Evolutionary conservation across 2,329 filamentous ascomycete genomes (phyloP), one percentile per base, ranked within the genome.

Genomic region (Botrytis fabae): DNA sequence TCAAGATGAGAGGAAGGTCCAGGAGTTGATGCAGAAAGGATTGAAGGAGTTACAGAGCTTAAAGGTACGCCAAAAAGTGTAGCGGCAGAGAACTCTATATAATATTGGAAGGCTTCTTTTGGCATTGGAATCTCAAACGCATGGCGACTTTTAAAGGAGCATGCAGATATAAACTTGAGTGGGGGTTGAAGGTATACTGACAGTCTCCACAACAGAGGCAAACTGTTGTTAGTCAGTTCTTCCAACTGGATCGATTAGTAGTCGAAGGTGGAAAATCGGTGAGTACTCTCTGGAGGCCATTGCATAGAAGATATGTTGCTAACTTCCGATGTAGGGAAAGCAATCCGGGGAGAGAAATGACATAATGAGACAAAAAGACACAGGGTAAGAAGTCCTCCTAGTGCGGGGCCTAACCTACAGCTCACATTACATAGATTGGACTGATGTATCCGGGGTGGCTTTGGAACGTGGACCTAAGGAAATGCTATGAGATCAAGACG

Each of bases 141-240:
- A 18, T 57, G 35, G 46, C 16, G 35, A 20, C 10, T 18, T 46
- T 25, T 46, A 12, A 14, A 71, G 59, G 54, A 38, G 10, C 38
- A 69, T 59, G 44, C 48, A 12, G 68, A 57, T 57, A 70, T 32
- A 25, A 22, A 18, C 46, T 54, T 48, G 51, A 69, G 48, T 42
- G 46, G 54, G 35, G 64, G 16, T 38, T 28, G 28, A 28, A 46
- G 62, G 25, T 46, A 72, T 16, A 48, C 78, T 78, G 71, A 74
- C 69, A n/a, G 25, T 60, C 32, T 44, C 22, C 57, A 35, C 7
- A 46, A 75, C 85, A 98, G 96, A 91, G 96, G 81, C 96, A 98
- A 92, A 97, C 95, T 18, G 88, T 96, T 69, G 90, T 99, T 80
- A 97, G 94, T 81, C 93, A 97, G 81, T 98, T 98, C 84, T 98